Evolutionary conservation across 1,139 yeast species (phyloP).

Genomic region (Nakaseomyces bracarensis): DNA sequence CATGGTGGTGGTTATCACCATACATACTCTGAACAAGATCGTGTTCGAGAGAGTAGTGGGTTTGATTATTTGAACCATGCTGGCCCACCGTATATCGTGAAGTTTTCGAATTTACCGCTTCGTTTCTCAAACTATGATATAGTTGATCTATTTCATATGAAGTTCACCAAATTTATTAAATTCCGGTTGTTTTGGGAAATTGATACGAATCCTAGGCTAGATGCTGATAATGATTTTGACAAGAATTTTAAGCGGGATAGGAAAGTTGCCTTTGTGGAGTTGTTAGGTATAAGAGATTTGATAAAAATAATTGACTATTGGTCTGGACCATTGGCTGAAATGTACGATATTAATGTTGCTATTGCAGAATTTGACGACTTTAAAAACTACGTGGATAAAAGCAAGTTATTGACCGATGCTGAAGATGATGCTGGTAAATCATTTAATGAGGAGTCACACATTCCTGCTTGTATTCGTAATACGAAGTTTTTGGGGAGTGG

Average conservation of each 20-base stretch:
- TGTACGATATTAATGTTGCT: conserved; percentile 23
- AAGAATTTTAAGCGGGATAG: conserved; percentile 32
- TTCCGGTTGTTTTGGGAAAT: conserved; percentile 37
- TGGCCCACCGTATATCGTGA: conserved; percentile 51
- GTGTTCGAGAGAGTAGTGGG: conserved; percentile 9
- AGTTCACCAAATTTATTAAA: conserved; percentile 33
- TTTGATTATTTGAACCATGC: conserved; percentile 10
- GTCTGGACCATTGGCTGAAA: conserved; percentile 25
- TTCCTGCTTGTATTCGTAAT: neutral
- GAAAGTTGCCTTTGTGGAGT: conserved; percentile 57
- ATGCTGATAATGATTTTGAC: conserved; percentile 24
- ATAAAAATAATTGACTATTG: conserved; percentile 33
- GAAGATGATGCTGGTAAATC: conserved; percentile 24
- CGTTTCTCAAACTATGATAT: conserved; percentile 32
- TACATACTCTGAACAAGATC: neutral
- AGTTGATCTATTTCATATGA: conserved; percentile 33
- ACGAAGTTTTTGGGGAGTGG: neutral
- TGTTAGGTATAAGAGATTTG: conserved; percentile 40
- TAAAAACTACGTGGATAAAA: conserved; percentile 26
- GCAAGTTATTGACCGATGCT: conserved; percentile 20
- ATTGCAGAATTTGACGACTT: conserved; percentile 29
- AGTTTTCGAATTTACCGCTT: conserved; percentile 43
- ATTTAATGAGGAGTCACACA: conserved; percentile 15
- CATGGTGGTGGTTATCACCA: conserved; percentile 7
- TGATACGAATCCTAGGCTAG: conserved; percentile 27